Conservation (phyloP, 2,329 filamentous ascomycete genomes). For the Knufia fluminis region DNA sequence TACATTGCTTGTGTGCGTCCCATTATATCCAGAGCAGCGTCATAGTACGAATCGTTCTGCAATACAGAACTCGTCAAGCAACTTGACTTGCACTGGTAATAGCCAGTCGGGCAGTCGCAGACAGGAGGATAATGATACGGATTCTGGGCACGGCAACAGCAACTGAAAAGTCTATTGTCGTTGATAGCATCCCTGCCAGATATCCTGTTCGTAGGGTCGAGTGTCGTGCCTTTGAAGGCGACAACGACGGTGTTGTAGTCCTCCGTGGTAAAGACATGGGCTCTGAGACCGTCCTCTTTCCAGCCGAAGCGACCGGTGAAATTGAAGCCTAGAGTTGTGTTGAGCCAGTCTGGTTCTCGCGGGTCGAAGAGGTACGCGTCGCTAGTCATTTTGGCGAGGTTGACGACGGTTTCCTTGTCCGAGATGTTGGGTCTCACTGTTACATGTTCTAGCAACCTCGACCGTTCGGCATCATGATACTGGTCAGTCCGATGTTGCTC, state of each 20-base stretch:
- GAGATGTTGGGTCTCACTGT: constrained; percentile 21
- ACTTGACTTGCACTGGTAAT: constrained; percentile 17
- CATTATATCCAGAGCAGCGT: constrained; percentile 13
- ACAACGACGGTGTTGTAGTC: constrained; percentile 17
- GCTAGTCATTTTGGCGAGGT: constrained; percentile 19
- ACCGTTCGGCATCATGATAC: not conserved
- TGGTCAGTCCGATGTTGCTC: not conserved
- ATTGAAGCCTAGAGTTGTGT: constrained; percentile 17
- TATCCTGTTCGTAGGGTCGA: constrained; percentile 13
- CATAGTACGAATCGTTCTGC: constrained; percentile 17
- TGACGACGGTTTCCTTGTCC: constrained; percentile 19
- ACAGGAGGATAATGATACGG: constrained; percentile 16
- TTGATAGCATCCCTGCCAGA: constrained; percentile 14
- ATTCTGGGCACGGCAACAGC: constrained; percentile 18
- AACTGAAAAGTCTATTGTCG: constrained; percentile 21
- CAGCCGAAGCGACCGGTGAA: constrained; percentile 18
- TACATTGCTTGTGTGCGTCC: constrained; percentile 12
- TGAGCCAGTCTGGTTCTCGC: constrained; percentile 16
- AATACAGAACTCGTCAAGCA: constrained; percentile 14
- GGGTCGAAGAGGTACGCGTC: constrained; percentile 17
- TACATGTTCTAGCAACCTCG: not conserved
- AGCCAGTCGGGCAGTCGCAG: constrained; percentile 16
- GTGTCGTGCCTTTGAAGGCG: constrained; percentile 19
- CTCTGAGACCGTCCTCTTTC: constrained; percentile 16
- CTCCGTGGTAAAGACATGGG: constrained; percentile 18